Percentiles rank a stretch among this genome's conserved stretches.
Evolutionary conservation across 2,329 filamentous ascomycete genomes (phyloP).

Genomic region (Pseudopyricularia javanii): DNA sequence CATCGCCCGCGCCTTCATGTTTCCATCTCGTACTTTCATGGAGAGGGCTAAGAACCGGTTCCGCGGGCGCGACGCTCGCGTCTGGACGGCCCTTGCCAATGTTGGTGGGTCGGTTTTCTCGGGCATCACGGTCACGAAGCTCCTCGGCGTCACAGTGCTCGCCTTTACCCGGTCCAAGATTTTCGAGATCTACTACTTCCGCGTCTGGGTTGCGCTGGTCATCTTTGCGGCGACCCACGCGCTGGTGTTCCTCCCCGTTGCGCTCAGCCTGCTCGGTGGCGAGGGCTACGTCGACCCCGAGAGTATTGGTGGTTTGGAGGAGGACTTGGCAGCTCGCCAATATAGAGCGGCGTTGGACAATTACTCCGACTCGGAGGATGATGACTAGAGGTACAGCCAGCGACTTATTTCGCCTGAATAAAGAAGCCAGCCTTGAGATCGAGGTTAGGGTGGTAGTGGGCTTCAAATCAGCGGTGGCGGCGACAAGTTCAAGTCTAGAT

Average conservation of each 20-base stretch:
- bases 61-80: constrained; percentile 69
- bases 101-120: constrained; percentile 92
- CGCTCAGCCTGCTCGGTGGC: constrained; percentile 74
- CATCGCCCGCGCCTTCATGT: constrained; percentile 90
- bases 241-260: constrained; percentile 81
- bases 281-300: constrained; percentile 81
- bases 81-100: constrained; percentile 88
- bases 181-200: constrained; percentile 98
- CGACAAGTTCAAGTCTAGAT: too few relatives aligned
- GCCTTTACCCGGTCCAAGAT: constrained; percentile 97
- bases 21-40: constrained; percentile 72
- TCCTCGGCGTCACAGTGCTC: constrained; percentile 81
- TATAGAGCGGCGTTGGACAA: constrained; percentile 76
- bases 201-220: constrained; percentile 88
- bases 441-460: too few relatives aligned
- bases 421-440: too few relatives aligned
- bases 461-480: too few relatives aligned
- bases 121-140: constrained; percentile 91
- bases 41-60: constrained; percentile 69
- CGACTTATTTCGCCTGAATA: too few relatives aligned
- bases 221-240: constrained; percentile 82
- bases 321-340: constrained; percentile 64
- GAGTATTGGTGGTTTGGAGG: constrained; percentile 75
- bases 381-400: constrained; percentile 20
- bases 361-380: constrained; percentile 60